A percentile compares a stretch with the other conserved stretches of the same genome.
These are phyloP conservation scores for Stagonosporopsis vannaccii DNA, from an alignment of 2,329 filamentous ascomycete species.

Conservation along the genomic window DNA sequence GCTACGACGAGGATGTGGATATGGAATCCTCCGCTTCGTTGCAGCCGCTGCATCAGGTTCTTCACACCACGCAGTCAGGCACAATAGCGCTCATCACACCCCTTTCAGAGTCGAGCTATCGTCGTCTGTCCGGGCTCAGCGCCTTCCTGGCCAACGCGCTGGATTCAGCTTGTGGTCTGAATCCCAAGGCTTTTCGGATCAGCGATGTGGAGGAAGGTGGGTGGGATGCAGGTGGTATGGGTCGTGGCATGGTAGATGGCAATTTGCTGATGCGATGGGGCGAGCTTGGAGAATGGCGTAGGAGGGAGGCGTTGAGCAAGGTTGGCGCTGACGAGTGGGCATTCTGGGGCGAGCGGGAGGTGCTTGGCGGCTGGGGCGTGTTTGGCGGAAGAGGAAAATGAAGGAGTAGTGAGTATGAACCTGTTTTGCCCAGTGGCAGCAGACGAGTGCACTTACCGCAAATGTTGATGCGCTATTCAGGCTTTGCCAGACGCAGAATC, in stretches of 20 bases:
- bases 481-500: too few relatives aligned
- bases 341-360: slow-evolving; percentile 73
- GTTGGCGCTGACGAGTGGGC: slow-evolving; percentile 73
- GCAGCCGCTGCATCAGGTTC: slow-evolving; percentile 40
- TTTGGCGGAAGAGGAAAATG: slow-evolving; percentile 34
- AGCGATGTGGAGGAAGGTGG: slow-evolving; percentile 52
- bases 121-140: slow-evolving; percentile 80
- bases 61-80: slow-evolving; percentile 65
- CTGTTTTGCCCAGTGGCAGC: neutral
- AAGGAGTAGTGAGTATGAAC: neutral
- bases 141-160: slow-evolving; percentile 80
- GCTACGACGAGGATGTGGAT: slow-evolving; percentile 41
- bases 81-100: slow-evolving; percentile 78
- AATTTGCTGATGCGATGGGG: slow-evolving; percentile 76
- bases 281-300: slow-evolving; percentile 74
- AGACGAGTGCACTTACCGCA: neutral
- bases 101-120: slow-evolving; percentile 80
- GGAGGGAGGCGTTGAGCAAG: slow-evolving; percentile 75
- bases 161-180: slow-evolving; percentile 79
- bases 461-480: too few relatives aligned
- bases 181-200: slow-evolving; percentile 79
- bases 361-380: slow-evolving; percentile 69
- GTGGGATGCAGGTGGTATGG: slow-evolving; percentile 51
- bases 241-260: slow-evolving; percentile 78
- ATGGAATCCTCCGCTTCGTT: slow-evolving; percentile 15